Base-by-base conservation (phyloP, 805 yeast genomes). In the Grigorovia transvaalensis region DNA sequence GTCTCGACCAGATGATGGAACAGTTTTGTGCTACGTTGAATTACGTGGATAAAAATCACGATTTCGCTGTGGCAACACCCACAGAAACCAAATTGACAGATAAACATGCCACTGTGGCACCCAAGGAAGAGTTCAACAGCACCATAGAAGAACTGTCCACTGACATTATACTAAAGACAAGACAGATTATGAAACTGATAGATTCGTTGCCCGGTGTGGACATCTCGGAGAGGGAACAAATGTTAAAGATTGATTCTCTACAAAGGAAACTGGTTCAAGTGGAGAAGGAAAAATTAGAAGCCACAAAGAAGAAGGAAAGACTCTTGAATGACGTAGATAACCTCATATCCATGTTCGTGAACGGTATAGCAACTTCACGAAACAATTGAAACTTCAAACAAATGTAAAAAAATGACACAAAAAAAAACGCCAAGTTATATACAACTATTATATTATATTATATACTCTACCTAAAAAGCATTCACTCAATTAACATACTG, bases 121-220 rank as follows among this genome's bases (percentile, higher is more conserved):
- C 75, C 3, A 74, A 79, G 1, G 77, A 75, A 46, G 72, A 71
- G 45, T 70, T 68, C 51, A 50, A 59, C 30, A 67, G 74, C 54
- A 85, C 82, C 29, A 75, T 81, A 47, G 80, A 79, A 58, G 98
- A 93, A 63, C 73, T 93, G 9, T 79, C 96, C 1, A 80, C 86
- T 0, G 99, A 91, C 63, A 77, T 91, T 9, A 86, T 90, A 27
- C 69, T 88, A 53, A 90, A 90, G 62, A 80, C 95, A 5, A 78
- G 95, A 59, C 98, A 93, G 65, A 85, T 91, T 15, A 78, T 87
- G 43, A 82, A 86, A 60, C 77, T 91, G 29, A 89, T 91, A 43
- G 95, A 87, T 62, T 81, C 95, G 2, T 71, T 91, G 45, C 99
- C 99, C 0, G 98, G 97, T 12, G 87, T 88, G 2, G 96, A 95